Evolutionary conservation across 2,329 filamentous ascomycete species (phyloP), one percentile per base, ranked within the genome.

Genomic region (Metarhizium brunneum): DNA sequence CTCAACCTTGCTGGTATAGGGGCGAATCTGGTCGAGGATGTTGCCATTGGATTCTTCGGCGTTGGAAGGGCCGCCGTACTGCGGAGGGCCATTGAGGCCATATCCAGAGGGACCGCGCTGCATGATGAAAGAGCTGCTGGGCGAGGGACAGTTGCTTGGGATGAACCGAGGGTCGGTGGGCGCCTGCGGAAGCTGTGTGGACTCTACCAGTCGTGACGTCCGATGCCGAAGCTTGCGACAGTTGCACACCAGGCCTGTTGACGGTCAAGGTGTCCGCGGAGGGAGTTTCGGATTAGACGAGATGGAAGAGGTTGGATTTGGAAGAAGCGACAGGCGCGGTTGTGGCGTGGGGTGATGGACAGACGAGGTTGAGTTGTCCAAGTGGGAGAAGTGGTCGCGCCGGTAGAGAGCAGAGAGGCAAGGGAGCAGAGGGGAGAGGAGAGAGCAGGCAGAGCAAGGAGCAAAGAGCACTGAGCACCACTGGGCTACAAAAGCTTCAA

Each of bases 1-100:
- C 76, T 99, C 94, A 63, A 99, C 92, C 81, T 96, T 97, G 86
- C 89, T 96, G 53, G 94, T 99, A 74, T 97, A 92, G 71, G 91
- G 84, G 61, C 94, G 83, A 69, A 99, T 90, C 65, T 90, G 82
- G 71, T 96, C 94, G 64, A 99, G 83, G 56, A 71, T 57, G 62
- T 64, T 64, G 54, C 65, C 67, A 56, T 84, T 90, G 51, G 86
- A 82, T 65, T 91, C 86, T 36, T 69, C 65, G 40, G 59, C 50
- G 47, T 35, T 61, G 74, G 77, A 65, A 76, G 79, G 57, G 78
- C 78, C 82, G 60, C 82, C 85, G 66, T 90, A 92, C 61, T 85
- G 83, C 67, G 66, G 66, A 54, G 84, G 85, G 70, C 85, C 82
- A 66, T 86, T 86, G 70, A 94, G 82, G 75, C 92, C 89, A 76